phyloP scores from a whole-genome alignment of 345 rosid species.

The Rhizophora mangle region DNA sequence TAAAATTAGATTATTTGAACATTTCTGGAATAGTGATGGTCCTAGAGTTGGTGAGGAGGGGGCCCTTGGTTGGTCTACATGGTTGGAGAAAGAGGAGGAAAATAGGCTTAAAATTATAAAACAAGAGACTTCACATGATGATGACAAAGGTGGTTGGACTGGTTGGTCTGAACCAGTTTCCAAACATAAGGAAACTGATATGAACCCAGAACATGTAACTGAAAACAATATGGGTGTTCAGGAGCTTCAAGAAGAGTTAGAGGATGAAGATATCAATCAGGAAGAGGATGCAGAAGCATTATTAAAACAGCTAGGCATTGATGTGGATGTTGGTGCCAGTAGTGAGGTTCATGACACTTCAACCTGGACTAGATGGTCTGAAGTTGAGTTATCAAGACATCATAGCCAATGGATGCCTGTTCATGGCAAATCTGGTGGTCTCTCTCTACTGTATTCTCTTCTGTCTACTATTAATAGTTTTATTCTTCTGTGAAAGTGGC shows the following conservation, averaged over 20 bases:
- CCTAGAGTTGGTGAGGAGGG: conserved; percentile 95
- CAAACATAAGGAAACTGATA: conserved; percentile 34
- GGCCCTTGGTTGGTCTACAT: conserved; percentile 83
- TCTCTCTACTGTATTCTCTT: conserved; percentile 19
- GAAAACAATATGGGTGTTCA: conserved; percentile 27
- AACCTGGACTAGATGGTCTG: conserved; percentile 87
- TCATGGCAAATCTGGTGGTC: conserved; percentile 49
- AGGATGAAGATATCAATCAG: conserved; percentile 43
- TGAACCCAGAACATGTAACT: conserved; percentile 35
- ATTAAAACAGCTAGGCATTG: conserved; percentile 78
- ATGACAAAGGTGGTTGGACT: conserved; percentile 91
- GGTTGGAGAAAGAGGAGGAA: conserved; percentile 97
- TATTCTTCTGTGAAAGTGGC: not conserved
- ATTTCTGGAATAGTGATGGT: conserved; percentile 83
- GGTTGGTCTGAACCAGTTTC: conserved; percentile 86
- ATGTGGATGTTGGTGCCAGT: conserved; percentile 53
- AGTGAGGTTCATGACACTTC: conserved; percentile 69
- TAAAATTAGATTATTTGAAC: conserved; percentile 87
- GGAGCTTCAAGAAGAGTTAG: conserved; percentile 45
- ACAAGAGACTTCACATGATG: conserved; percentile 54
- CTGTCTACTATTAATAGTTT: not conserved
- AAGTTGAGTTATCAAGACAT: conserved; percentile 78
- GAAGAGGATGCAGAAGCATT: conserved; percentile 87
- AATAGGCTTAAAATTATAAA: conserved; percentile 60
- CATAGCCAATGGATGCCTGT: conserved; percentile 84